Conservation (phyloP, 2,329 filamentous ascomycete species). For the Pseudogymnoascus sp. region DNA sequence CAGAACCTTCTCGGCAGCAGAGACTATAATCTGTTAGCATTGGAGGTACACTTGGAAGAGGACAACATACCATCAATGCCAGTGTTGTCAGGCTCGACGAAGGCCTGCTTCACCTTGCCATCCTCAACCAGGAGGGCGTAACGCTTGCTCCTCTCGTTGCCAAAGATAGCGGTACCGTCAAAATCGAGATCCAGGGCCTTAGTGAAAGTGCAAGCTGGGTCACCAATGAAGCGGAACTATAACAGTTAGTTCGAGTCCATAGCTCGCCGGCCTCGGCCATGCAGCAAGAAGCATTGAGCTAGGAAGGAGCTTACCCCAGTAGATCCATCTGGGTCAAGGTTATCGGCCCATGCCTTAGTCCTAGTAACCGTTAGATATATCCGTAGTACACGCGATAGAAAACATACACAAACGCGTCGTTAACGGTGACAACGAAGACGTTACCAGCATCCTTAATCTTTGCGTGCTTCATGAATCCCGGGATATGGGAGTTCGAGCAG, state of each 20-base stretch:
- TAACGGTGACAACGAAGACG: conserved; percentile 87
- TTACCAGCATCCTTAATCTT: conserved; percentile 72
- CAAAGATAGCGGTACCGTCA: conserved; percentile 73
- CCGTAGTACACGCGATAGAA: background rate
- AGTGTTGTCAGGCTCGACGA: conserved; percentile 85
- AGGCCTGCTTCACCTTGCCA: conserved; percentile 73
- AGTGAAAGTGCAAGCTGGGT: conserved; percentile 73
- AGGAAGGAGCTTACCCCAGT: conserved; percentile 59
- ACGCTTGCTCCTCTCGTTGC: conserved; percentile 75
- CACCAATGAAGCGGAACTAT: conserved; percentile 83
- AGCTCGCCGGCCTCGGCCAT: background rate
- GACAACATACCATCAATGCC: conserved; percentile 51
- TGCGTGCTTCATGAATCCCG: conserved; percentile 76
- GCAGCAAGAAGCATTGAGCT: background rate
- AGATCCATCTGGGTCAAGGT: conserved; percentile 66
- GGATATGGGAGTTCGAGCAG: conserved; percentile 68
- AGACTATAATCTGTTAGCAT: conserved; percentile 33
- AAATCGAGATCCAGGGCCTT: conserved; percentile 78
- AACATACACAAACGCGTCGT: conserved; percentile 87
- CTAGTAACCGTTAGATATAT: conserved; percentile 38
- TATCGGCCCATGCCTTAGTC: conserved; percentile 82
- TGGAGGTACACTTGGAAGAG: background rate
- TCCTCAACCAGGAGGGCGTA: conserved; percentile 79
- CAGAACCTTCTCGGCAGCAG: conserved; percentile 44
- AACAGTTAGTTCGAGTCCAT: conserved; percentile 13